Evolutionary conservation across 106 monocot species (phyloP).

Genomic region (Dioscorea dumetorum): DNA sequence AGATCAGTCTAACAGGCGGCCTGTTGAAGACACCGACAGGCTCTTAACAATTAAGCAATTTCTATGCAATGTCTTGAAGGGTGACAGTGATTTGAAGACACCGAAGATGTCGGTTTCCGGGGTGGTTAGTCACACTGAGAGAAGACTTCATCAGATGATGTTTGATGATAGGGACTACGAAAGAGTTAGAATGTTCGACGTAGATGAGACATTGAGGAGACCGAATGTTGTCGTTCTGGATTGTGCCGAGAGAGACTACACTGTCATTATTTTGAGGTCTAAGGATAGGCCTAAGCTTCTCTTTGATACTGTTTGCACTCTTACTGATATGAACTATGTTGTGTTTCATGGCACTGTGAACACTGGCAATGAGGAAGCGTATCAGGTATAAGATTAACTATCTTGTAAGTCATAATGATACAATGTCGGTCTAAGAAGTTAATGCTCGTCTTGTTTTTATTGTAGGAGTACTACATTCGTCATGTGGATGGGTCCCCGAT

Average conservation of each 20-base stretch:
- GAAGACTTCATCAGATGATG: constrained; percentile 58
- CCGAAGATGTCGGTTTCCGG: constrained; percentile 17
- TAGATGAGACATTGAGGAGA: constrained; percentile 3
- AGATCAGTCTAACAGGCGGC: constrained; percentile 19
- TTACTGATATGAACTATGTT: constrained; percentile 14
- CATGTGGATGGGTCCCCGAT: constrained; percentile 29
- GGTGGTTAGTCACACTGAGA: constrained; percentile 17
- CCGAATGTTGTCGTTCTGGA: constrained; percentile 14
- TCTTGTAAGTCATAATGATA: background rate
- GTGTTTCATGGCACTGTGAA: constrained; percentile 16
- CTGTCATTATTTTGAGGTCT: constrained; percentile 7
- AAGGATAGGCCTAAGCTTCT: constrained; percentile 21
- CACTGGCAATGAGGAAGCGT: constrained; percentile 4
- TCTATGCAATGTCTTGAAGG: constrained; percentile 39
- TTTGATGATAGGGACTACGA: constrained; percentile 34
- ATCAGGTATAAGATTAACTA: constrained; percentile 7
- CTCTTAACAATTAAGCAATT: constrained; percentile 26
- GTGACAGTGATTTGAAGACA: constrained; percentile 3
- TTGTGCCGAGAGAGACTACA: constrained; percentile 14
- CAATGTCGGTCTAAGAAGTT: background rate
- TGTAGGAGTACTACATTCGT: constrained; percentile 46
- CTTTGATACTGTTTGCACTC: constrained; percentile 17
- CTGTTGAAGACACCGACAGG: constrained; percentile 21
- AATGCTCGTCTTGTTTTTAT: background rate
- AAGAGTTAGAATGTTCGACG: background rate